Percentiles rank a stretch among this genome's conserved stretches.
phyloP scores from a whole-genome alignment of 75 land plant genomes.

The Larix kaempferi region DNA sequence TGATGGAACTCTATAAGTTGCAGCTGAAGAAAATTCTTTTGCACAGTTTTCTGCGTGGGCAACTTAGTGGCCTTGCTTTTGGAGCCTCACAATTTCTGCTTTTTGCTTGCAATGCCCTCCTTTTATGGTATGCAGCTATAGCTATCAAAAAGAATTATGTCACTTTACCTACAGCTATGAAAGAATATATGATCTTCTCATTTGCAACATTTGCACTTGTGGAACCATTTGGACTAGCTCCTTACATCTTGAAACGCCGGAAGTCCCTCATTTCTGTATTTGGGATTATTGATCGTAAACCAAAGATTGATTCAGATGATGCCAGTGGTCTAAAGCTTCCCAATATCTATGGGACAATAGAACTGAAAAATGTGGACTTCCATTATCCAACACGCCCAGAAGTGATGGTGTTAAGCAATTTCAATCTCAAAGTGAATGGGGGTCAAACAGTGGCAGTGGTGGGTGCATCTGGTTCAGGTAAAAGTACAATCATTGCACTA shows the following conservation, averaged over 20 bases:
- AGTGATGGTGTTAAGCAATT: conserved; percentile 76
- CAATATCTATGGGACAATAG: conserved; percentile 90
- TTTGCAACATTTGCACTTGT: conserved; percentile 98
- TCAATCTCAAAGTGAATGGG: conserved; percentile 89
- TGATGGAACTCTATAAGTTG: conserved; percentile 78
- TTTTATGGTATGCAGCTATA: conserved; percentile 86
- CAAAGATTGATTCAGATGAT: conserved; percentile 91
- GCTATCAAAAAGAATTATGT: conserved; percentile 46
- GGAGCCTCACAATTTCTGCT: conserved; percentile 96
- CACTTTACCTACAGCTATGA: conserved; percentile 59
- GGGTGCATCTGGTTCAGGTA: conserved; percentile 97
- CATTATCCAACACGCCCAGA: conserved; percentile 94
- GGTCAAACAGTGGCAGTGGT: conserved; percentile 99
- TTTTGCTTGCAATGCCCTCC: conserved; percentile 93
- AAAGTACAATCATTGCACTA: conserved; percentile 91
- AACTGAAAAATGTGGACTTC: conserved; percentile 87
- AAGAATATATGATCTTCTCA: conserved; percentile 89
- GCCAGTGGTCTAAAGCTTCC: conserved; percentile 82
- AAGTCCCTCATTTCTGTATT: conserved; percentile 86
- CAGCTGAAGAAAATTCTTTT: conserved; percentile 65
- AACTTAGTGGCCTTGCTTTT: conserved; percentile 81
- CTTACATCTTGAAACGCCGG: conserved; percentile 87
- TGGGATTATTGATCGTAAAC: conserved; percentile 89
- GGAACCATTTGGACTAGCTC: conserved; percentile 99
- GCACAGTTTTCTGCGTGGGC: conserved; percentile 81